These are phyloP conservation scores for Chrysanthemum lavandulifolium DNA, from an alignment of 129 eudicot species.

Conservation along the genomic window DNA sequence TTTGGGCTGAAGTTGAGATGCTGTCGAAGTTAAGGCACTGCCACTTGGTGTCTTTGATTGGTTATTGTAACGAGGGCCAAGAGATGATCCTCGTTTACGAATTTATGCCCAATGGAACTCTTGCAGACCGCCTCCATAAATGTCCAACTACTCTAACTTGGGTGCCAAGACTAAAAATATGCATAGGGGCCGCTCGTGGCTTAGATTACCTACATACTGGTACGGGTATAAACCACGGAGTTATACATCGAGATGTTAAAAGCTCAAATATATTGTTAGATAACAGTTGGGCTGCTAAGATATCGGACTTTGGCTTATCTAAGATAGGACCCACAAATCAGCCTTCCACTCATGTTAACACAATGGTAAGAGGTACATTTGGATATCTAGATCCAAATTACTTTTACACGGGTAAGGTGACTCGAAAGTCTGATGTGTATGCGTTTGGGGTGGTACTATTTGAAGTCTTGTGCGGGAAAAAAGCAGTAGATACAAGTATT, in stretches of 20 bases:
- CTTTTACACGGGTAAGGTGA: slow-evolving; percentile 3
- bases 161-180: too few relatives aligned
- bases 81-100: slow-evolving; percentile 18
- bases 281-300: not conserved
- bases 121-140: too few relatives aligned
- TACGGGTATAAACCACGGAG: not conserved
- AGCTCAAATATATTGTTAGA: slow-evolving; percentile 11
- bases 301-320: slow-evolving; percentile 17
- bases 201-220: slow-evolving; percentile 17
- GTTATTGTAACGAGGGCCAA: not conserved
- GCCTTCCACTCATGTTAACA: slow-evolving; percentile 13
- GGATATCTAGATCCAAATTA: slow-evolving; percentile 12
- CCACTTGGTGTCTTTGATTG: not conserved
- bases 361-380: slow-evolving; percentile 15
- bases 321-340: slow-evolving; percentile 1
- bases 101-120: too few relatives aligned
- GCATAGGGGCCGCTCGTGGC: slow-evolving; percentile 1
- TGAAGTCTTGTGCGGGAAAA: not conserved
- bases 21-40: too few relatives aligned
- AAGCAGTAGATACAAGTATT: too few relatives aligned
- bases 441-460: slow-evolving; percentile 22
- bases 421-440: slow-evolving; percentile 18
- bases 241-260: slow-evolving; percentile 15
- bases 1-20: too few relatives aligned
- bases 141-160: too few relatives aligned